Conservation (phyloP, 192 early-diverging fungal species). For the Coemansia erecta region DNA sequence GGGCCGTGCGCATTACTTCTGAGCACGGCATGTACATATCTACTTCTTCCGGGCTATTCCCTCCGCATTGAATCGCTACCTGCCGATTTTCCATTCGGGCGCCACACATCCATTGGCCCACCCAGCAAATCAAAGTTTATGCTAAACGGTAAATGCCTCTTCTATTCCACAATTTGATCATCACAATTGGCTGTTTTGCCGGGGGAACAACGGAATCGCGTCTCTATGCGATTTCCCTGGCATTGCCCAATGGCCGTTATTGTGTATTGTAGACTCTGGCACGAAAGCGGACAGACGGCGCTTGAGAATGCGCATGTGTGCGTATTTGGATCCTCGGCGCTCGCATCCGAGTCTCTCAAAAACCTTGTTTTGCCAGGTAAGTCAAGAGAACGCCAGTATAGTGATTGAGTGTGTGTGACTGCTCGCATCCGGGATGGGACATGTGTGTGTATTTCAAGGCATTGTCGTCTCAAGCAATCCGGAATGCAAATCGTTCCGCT, state of each 20-base stretch:
- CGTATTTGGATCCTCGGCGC: slow-evolving; percentile 78
- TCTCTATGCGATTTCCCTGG: background rate
- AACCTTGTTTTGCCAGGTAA: slow-evolving; percentile 94
- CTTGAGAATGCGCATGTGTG: slow-evolving; percentile 83
- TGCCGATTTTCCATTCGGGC: background rate
- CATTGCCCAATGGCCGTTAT: too few relatives aligned
- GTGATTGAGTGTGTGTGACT: background rate
- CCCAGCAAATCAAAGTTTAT: background rate
- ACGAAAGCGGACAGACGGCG: slow-evolving; percentile 81
- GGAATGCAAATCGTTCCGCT: too few relatives aligned
- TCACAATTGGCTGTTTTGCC: slow-evolving; percentile 7
- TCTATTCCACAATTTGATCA: background rate
- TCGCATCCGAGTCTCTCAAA: slow-evolving; percentile 89
- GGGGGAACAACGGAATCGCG: background rate
- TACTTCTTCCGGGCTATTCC: too few relatives aligned
- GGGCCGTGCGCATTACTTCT: too few relatives aligned
- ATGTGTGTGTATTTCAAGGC: too few relatives aligned
- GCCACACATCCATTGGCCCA: slow-evolving; percentile 9
- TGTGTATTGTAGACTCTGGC: slow-evolving; percentile 78
- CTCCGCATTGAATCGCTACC: too few relatives aligned
- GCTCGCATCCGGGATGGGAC: too few relatives aligned
- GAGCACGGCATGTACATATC: too few relatives aligned
- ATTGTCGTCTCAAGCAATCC: too few relatives aligned
- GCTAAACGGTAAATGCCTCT: background rate
- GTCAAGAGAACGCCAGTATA: background rate